These are phyloP conservation scores for Chaetomium cochliodes DNA, from an alignment of 495 filamentous ascomycete genomes.

Conservation along the genomic window DNA sequence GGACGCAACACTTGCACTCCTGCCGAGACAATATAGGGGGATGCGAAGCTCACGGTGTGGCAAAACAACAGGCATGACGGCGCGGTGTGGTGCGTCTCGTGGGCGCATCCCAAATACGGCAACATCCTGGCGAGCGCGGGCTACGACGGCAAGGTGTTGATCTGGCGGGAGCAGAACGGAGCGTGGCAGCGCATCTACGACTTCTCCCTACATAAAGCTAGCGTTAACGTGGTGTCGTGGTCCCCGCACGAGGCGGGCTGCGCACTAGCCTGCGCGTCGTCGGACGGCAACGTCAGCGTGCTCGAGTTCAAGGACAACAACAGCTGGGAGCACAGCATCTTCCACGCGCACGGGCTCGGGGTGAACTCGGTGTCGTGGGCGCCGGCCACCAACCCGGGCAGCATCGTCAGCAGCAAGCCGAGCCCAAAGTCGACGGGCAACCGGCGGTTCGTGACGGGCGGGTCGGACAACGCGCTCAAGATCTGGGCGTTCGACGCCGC, in stretches of 20 bases:
- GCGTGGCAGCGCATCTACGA: constrained; percentile 83
- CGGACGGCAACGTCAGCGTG: constrained; percentile 87
- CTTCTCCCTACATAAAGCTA: constrained; percentile 86
- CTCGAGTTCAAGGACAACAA: constrained; percentile 97
- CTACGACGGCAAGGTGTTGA: constrained; percentile 96
- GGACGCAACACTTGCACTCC: background rate
- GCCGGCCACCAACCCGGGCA: constrained; percentile 74
- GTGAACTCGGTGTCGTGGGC: constrained; percentile 97
- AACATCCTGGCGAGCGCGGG: constrained; percentile 91
- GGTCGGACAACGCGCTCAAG: constrained; percentile 87
- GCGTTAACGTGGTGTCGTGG: constrained; percentile 95
- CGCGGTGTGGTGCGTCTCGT: constrained; percentile 93
- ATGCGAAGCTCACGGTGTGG: constrained; percentile 8
- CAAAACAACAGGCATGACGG: constrained; percentile 72
- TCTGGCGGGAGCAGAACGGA: constrained; percentile 85
- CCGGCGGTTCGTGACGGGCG: constrained; percentile 87
- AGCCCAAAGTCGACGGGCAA: constrained; percentile 56
- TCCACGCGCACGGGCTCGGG: constrained; percentile 87
- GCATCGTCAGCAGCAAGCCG: constrained; percentile 68
- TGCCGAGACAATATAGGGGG: background rate
- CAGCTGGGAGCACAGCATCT: constrained; percentile 78
- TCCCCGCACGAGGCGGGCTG: constrained; percentile 95
- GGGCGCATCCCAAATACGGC: constrained; percentile 98
- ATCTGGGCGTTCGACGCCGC: constrained; percentile 68
- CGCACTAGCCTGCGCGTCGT: constrained; percentile 88